These are phyloP conservation scores for Lippia alba DNA, from an alignment of 305 asterid genomes.

Conservation along the genomic window DNA sequence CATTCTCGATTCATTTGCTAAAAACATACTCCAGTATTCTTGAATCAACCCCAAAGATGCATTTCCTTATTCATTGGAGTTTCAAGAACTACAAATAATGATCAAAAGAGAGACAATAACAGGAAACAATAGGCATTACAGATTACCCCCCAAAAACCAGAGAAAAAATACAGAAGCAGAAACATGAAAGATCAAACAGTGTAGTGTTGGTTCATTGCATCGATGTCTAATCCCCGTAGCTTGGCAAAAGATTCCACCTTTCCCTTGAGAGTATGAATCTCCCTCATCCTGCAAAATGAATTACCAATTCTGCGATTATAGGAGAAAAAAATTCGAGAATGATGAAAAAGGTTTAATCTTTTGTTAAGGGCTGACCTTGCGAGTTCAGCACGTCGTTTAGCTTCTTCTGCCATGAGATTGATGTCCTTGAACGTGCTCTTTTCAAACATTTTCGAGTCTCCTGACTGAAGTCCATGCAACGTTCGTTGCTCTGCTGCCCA, in stretches of 20 bases:
- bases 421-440: slow-evolving; percentile 51
- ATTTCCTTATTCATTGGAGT: background rate
- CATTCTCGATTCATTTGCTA: too few species aligned
- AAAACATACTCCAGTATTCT: too few species aligned
- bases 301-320: background rate
- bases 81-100: slow-evolving; percentile 12
- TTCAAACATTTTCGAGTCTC: slow-evolving; percentile 41
- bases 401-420: slow-evolving; percentile 64
- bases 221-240: slow-evolving; percentile 57
- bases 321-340: background rate
- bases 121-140: background rate
- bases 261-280: slow-evolving; percentile 61
- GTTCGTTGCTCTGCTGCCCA: slow-evolving; percentile 77
- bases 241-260: slow-evolving; percentile 61
- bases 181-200: slow-evolving; percentile 36
- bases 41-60: background rate
- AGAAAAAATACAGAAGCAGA: background rate
- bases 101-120: background rate
- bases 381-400: slow-evolving; percentile 63
- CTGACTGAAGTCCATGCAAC: slow-evolving; percentile 61
- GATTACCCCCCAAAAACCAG: background rate
- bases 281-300: slow-evolving; percentile 51
- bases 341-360: background rate
- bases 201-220: slow-evolving; percentile 54
- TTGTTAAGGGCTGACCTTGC: slow-evolving; percentile 46